Base-by-base conservation (phyloP, 495 filamentous ascomycete species). In the Penicillium bovifimosum region DNA sequence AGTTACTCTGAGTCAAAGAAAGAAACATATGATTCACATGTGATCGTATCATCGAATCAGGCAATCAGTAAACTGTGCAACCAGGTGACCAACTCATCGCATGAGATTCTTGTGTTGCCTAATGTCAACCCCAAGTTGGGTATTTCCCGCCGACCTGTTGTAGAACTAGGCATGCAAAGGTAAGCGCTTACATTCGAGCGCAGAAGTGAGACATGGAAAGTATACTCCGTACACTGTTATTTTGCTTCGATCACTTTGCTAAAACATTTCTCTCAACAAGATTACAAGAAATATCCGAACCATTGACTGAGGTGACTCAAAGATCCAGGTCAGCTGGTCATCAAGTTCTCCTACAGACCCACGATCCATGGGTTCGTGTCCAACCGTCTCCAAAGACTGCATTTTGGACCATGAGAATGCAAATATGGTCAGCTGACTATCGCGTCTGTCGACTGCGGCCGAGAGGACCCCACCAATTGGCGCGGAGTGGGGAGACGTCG, bases 271-370 rank as follows among this genome's bases (percentile, higher is more conserved):
- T 9, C 36, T 31, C 14, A 16, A 17, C 8, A 41, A 27, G 14
- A 26, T 2, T 6, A 5, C 6, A n/a, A 27, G 27, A 41, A 7
- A 41, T 1, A 41, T 14, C 10, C 14, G 14, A 8, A 6, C 17
- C 6, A 36, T 47, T 26, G 31, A 44, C 44, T 17, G 10, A 4
- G 47, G 48, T 50, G 48, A 50, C 48, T 50, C 39, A 42, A 24
- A 50, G 39, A 42, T 50, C 34, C 7, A 7, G 39, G 31, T 50
- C 48, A 50, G 48, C 48, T 50, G 48, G 39, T 42, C 48, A 50
- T 35, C 32, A 18, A 16, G 9, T 27, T 18, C 14, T 32, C n/a
- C 14, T 31, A 29, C 8, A 29, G n/a, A 29, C 9, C 29, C 20
- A 14, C 38, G 48, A 50, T 34, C 48, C 48, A 50, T 42, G 48